A percentile compares a stretch with the other conserved stretches of the same genome.
Conservation (phyloP, 257 asterid genomes). For the Solanum neorickii region DNA sequence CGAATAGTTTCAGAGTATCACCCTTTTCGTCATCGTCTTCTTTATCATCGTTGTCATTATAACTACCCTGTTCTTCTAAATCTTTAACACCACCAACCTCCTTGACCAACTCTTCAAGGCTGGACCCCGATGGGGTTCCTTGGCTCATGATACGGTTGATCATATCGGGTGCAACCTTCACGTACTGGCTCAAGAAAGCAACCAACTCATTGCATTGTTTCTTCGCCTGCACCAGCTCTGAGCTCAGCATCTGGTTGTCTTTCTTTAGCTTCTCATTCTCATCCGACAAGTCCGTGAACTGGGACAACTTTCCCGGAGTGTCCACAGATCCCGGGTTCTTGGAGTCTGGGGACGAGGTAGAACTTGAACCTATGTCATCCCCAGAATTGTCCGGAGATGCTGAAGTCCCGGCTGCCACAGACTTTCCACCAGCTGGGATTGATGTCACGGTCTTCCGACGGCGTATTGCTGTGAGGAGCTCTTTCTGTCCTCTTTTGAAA, state of each 20-base stretch:
- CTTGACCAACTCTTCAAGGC: conserved; percentile 2
- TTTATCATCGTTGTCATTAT: background rate
- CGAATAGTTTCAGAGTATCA: conserved; percentile 52
- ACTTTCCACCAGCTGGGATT: conserved; percentile 9
- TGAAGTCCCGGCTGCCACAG: conserved; percentile 2
- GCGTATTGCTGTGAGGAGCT: conserved; percentile 50
- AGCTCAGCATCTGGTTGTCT: conserved; percentile 45
- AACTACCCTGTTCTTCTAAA: background rate
- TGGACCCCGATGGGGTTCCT: conserved; percentile 3
- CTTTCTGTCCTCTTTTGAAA: conserved; percentile 57
- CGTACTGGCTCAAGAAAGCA: conserved; percentile 35
- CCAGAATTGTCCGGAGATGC: conserved; percentile 43
- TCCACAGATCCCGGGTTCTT: conserved; percentile 47
- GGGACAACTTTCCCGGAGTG: conserved; percentile 31
- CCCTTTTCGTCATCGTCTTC: conserved; percentile 33
- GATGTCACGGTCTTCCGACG: conserved; percentile 46
- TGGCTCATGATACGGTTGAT: conserved; percentile 42
- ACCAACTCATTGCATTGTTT: conserved; percentile 56
- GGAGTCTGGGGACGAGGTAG: conserved; percentile 58
- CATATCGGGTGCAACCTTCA: conserved; percentile 48
- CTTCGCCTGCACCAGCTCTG: conserved; percentile 52
- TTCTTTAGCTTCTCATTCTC: conserved; percentile 55
- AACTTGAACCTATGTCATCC: conserved; percentile 55
- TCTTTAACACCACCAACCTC: background rate
- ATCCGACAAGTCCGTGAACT: conserved; percentile 44